Base-by-base conservation (phyloP, 768 basidiomycete species). In the Suillus discolor region DNA sequence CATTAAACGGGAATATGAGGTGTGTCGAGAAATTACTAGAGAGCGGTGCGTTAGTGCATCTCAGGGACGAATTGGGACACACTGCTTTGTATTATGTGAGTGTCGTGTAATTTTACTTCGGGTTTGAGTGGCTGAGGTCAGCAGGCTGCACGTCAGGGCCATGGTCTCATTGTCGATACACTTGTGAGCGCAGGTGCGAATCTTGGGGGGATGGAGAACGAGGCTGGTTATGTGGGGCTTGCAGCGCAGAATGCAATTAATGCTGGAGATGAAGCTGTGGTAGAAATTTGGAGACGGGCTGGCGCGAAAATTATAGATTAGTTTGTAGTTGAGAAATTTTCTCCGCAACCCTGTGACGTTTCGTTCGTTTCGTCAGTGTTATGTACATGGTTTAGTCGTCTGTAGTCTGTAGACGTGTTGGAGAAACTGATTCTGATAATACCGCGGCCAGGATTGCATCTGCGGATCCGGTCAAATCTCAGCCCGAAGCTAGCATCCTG, bases 71-170 rank as follows among this genome's bases (percentile, higher is more conserved):
- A 1, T 81, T 95, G 54, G 94, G 92, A 2, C 93, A 95, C 71
- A 94, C 94, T 16, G 85, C 92, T 4, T 79, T 95, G 18, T 95
- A 94, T 76, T 91, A 94, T 76, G 92, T 92, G 67, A 70, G 87
- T 75, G 38, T 18, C 49, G 53, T 57, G 20, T 45, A 25, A 59
- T 44, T 23, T 61, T 62, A 6, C 31, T 6, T 34, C 42, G 18
- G 25, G 18, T 20, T 49, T 1, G 25, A 47, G 62, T 57, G 41
- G 18, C 53, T 65, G 42, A 71, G 49, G 11, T 31, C 64, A 15
- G 16, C 66, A 93, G 91, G 92, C 93, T 62, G 90, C 92, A 34
- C 84, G 93, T 28, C 89, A 91, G 72, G 84, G 89, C 1, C 85
- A 91, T 69, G 81, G 81, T 62, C 78, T 78, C 16, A 79, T 87